A percentile compares a stretch with the other conserved stretches of the same genome.
These are phyloP conservation scores for Pseudogymnoascus verrucosus DNA, from an alignment of 2,329 filamentous ascomycete genomes.

Conservation along the genomic window DNA sequence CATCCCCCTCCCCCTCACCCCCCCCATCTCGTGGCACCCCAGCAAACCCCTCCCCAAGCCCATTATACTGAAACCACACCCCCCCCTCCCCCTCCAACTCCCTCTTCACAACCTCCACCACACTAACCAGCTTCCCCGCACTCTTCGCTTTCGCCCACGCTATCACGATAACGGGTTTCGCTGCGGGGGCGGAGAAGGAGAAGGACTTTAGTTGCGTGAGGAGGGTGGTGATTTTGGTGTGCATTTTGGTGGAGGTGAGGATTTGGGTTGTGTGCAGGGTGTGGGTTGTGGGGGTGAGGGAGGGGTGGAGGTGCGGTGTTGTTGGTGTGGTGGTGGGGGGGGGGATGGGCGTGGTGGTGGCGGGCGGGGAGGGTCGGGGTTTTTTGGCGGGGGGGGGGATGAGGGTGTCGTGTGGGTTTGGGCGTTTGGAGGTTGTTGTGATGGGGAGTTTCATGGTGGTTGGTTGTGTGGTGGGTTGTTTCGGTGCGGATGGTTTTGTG, in stretches of 20 bases:
- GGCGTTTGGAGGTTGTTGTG: conserved; percentile 9
- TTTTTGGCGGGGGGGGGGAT: neutral
- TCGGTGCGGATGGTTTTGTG: neutral
- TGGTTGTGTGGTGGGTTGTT: neutral
- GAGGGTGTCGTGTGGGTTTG: conserved; percentile 34
- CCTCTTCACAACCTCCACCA: conserved; percentile 58
- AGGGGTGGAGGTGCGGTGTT: neutral
- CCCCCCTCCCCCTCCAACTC: conserved; percentile 41
- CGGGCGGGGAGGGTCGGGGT: conserved; percentile 22
- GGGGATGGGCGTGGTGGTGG: conserved; percentile 45
- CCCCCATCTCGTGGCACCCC: conserved; percentile 11
- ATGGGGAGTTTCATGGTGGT: neutral
- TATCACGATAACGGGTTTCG: conserved; percentile 32
- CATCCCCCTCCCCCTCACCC: conserved; percentile 19
- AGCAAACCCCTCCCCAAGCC: conserved; percentile 20
- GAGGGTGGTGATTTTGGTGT: conserved; percentile 8
- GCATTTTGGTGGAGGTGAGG: neutral
- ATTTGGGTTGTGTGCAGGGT: neutral
- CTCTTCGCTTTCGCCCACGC: conserved; percentile 31
- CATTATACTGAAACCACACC: conserved; percentile 34
- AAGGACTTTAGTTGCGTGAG: conserved; percentile 22
- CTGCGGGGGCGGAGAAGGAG: conserved; percentile 15
- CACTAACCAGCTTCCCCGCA: conserved; percentile 58
- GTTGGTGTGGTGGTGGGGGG: conserved; percentile 48
- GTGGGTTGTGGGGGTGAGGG: neutral